Conservation (phyloP, 2,329 filamentous ascomycete genomes). For the Botryotinia convoluta region DNA sequence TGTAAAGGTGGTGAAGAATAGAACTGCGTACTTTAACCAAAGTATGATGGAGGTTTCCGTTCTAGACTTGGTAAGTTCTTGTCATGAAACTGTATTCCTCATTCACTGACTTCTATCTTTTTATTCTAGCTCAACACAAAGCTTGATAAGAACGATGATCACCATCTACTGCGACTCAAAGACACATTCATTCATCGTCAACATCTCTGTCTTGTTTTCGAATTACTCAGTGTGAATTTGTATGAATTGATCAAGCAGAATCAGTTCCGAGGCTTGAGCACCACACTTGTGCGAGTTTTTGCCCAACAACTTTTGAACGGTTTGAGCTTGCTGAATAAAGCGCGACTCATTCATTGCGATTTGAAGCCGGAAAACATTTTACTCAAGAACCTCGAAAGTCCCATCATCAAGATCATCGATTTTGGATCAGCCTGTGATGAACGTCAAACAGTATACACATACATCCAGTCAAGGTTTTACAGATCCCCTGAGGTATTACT, state of each 20-base stretch:
- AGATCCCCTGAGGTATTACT: conserved; percentile 92
- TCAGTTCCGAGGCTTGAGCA: conserved; percentile 95
- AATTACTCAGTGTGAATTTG: conserved; percentile 92
- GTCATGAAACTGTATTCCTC: conserved; percentile 31
- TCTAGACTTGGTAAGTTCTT: conserved; percentile 72
- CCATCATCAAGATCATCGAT: conserved; percentile 99
- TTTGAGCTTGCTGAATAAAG: conserved; percentile 88
- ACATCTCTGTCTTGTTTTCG: conserved; percentile 94
- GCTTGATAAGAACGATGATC: conserved; percentile 98
- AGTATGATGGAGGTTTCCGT: conserved; percentile 99
- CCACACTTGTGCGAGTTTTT: conserved; percentile 93
- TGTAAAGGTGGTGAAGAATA: conserved; percentile 98
- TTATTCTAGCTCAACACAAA: conserved; percentile 80
- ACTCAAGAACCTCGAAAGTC: conserved; percentile 95
- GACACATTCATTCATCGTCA: conserved; percentile 98
- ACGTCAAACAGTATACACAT: conserved; percentile 97
- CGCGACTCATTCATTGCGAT: conserved; percentile 95
- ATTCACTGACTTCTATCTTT: conserved; percentile 22
- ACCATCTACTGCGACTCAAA: conserved; percentile 89
- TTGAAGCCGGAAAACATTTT: conserved; percentile 97
- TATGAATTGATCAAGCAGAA: conserved; percentile 99
- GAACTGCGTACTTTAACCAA: conserved; percentile 98
- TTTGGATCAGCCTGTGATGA: conserved; percentile 98
- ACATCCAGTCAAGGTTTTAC: conserved; percentile 98
- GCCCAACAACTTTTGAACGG: conserved; percentile 95